Percentiles rank a stretch among this genome's conserved stretches.
Conservation (phyloP, 2,329 filamentous ascomycete species). For the Fusarium paranaense region DNA sequence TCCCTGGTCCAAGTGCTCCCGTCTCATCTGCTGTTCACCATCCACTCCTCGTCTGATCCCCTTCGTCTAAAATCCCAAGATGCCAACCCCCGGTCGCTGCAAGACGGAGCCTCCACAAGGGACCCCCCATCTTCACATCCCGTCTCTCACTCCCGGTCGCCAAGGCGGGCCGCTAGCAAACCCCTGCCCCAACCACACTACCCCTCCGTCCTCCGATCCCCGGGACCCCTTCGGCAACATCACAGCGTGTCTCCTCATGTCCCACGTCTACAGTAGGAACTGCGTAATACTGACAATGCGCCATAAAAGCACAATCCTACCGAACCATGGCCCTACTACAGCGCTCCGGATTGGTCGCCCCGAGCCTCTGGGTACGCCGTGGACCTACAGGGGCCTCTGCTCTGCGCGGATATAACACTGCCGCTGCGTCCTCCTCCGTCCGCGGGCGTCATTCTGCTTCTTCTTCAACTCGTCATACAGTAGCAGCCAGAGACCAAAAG, state of each 20-base stretch:
- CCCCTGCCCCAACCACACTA: background rate
- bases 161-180: background rate
- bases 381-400: constrained; percentile 23
- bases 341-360: constrained; percentile 40
- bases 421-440: constrained; percentile 4
- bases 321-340: constrained; percentile 42
- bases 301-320: constrained; percentile 8
- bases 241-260: background rate
- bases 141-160: constrained; percentile 6
- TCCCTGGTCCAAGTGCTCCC: constrained; percentile 6
- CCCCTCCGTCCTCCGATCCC: background rate
- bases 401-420: constrained; percentile 37
- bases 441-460: constrained; percentile 19
- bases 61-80: background rate
- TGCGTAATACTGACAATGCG: constrained; percentile 21
- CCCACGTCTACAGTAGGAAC: background rate
- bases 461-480: constrained; percentile 3
- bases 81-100: background rate
- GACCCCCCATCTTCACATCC: background rate
- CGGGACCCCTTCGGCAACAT: background rate
- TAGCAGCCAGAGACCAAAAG: constrained; percentile 10
- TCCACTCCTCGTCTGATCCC: constrained; percentile 28
- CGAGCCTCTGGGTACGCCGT: constrained; percentile 38
- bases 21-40: constrained; percentile 21
- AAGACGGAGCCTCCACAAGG: background rate